phyloP scores from a whole-genome alignment of 2,329 filamentous ascomycete genomes.

The Exophiala aquamarina region DNA sequence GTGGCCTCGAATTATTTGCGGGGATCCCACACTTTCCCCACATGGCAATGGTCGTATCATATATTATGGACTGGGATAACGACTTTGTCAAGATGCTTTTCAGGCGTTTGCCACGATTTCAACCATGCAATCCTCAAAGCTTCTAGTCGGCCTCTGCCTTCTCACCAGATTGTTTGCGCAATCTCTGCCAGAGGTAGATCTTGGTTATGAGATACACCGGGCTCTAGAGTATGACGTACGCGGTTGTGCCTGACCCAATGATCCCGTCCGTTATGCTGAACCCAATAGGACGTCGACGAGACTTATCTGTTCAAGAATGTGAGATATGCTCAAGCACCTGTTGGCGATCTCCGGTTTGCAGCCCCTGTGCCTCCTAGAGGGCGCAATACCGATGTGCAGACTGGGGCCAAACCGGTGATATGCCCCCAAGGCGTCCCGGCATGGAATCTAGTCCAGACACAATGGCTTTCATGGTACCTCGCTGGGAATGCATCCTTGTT shows the following conservation, averaged over 20 bases:
- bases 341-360: conserved; percentile 52
- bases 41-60: neutral
- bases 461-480: conserved; percentile 35
- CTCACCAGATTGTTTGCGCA: neutral
- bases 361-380: conserved; percentile 44
- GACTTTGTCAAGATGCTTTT: neutral
- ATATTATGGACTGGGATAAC: neutral
- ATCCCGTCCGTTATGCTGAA: neutral
- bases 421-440: conserved; percentile 46
- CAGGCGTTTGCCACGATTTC: neutral
- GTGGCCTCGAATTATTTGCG: neutral
- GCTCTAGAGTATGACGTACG: neutral
- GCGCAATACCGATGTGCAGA: conserved; percentile 47
- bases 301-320: conserved; percentile 51
- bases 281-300: neutral
- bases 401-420: conserved; percentile 41
- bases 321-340: conserved; percentile 55
- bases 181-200: neutral
- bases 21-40: neutral
- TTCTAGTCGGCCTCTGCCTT: neutral
- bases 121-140: neutral
- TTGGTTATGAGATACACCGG: neutral
- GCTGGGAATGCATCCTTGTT: conserved; percentile 21
- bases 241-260: neutral
- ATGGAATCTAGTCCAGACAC: conserved; percentile 40